Evolutionary conservation across 257 asterid species (phyloP), one percentile per base, ranked within the genome.

Genomic region (Rehmannia glutinosa): DNA sequence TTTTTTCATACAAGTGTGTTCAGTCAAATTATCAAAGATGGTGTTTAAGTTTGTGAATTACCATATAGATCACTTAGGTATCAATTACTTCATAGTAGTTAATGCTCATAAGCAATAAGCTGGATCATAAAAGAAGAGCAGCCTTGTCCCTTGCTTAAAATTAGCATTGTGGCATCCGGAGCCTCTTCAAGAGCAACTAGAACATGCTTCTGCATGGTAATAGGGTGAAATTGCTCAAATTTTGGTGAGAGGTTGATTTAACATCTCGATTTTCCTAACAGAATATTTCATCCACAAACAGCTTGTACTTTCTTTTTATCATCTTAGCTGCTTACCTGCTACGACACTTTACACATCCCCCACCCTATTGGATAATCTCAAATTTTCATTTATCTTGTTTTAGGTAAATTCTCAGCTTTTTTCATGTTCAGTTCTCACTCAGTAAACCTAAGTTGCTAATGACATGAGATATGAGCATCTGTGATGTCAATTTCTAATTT

Each of bases 181-280:
- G 38, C 24, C 62, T 55, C 62, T 55, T 55, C 62, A 3, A 30
- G 6, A 55, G 43, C 24, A 55, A 55, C 42, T 6, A 0, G 24
- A 69, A 50, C 58, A 55, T 61, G 61, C 56, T 33, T 61, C 28
- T 60, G 73, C 65, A 43, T 41, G 32, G 25, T 56, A 39, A 62
- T 4, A 39, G 78, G 66, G 65, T 78, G 76, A 66, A 69, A 56
- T 66, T 73, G 52, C 71, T 64, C 25, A 12, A 8, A 47, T n/a
- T 64, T 70, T 64, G 46, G 56, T 36, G 58, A 19, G 56, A 17
- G 38, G 55, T 36, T 63, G 62, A 41, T 35, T 57, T 23, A 16
- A 39, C 73, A 24, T 56, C 67, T 39, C 58, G 17, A 46, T 70
- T 51, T 43, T 16, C 27, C 6, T 30, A 9, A 16, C 43, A n/a